A percentile compares a stretch with the other conserved stretches of the same genome.
phyloP scores from a whole-genome alignment of 2,329 filamentous ascomycete genomes.

The Trichoderma asperellum region DNA sequence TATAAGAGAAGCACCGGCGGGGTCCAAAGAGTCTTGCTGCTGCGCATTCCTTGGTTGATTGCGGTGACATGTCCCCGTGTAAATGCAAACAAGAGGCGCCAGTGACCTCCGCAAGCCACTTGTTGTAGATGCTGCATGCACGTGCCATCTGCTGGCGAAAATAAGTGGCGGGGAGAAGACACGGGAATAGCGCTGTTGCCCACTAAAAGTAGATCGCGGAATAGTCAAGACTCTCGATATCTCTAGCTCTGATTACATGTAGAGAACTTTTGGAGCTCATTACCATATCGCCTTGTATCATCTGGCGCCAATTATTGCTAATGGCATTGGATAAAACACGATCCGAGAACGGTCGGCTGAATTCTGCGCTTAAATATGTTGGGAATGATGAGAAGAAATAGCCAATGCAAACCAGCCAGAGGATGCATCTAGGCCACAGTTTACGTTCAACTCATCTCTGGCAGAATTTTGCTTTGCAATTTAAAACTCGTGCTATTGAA shows the following conservation, averaged over 20 bases:
- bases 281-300: background rate
- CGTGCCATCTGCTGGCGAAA: conserved; percentile 4
- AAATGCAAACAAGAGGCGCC: background rate
- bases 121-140: conserved; percentile 10
- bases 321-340: background rate
- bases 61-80: background rate
- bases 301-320: background rate
- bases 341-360: background rate
- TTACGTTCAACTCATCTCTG: background rate
- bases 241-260: background rate
- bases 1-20: background rate
- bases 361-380: background rate
- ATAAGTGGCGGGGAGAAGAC: background rate
- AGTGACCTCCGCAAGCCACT: conserved; percentile 9
- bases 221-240: background rate
- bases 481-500: background rate
- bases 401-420: too few species aligned
- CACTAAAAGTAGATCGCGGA: background rate
- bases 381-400: background rate
- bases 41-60: background rate
- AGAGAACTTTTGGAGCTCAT: background rate
- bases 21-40: background rate
- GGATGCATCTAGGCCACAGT: background rate
- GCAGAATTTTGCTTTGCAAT: background rate
- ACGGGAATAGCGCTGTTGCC: background rate